A percentile compares a stretch with the other conserved stretches of the same genome.
Evolutionary conservation across 1,139 yeast species (phyloP).

Genomic region (Saccharomycopsis phalli): DNA sequence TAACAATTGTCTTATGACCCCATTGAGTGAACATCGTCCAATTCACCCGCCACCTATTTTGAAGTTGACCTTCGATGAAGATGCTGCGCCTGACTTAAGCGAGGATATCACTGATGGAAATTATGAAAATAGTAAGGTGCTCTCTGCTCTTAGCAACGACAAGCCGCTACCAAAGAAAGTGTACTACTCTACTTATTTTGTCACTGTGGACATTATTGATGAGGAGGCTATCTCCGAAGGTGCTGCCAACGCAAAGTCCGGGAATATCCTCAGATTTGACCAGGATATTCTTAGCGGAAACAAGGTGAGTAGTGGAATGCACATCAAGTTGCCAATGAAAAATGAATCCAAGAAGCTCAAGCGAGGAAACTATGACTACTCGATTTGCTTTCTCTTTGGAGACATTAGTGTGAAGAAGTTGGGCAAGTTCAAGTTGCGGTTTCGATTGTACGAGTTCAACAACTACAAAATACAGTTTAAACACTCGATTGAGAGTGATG

Average conservation of each 20-base stretch:
- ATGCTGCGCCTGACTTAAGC: constrained; percentile 1
- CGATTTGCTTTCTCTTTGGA: constrained; percentile 26
- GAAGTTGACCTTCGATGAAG: constrained; percentile 21
- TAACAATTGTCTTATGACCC: constrained; percentile 21
- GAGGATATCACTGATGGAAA: background rate
- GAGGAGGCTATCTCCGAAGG: constrained; percentile 19
- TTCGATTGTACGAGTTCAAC: constrained; percentile 24
- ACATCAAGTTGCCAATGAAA: constrained; percentile 19
- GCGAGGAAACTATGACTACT: constrained; percentile 21
- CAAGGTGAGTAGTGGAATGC: constrained; percentile 25
- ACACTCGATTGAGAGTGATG: constrained; percentile 20
- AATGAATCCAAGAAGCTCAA: constrained; percentile 3
- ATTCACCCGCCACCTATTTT: constrained; percentile 27
- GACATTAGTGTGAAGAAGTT: constrained; percentile 25
- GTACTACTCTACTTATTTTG: constrained; percentile 26
- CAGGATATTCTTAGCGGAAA: constrained; percentile 22
- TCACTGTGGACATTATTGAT: constrained; percentile 23
- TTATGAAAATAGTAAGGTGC: constrained; percentile 23
- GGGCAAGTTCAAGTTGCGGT: constrained; percentile 24
- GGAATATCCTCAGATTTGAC: background rate
- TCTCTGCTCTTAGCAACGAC: constrained; percentile 14
- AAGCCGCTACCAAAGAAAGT: constrained; percentile 23
- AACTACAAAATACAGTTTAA: constrained; percentile 23
- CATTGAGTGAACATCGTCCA: constrained; percentile 26
- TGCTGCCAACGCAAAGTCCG: constrained; percentile 14